A percentile compares a stretch with the other conserved stretches of the same genome.
Conservation (phyloP, 2,329 filamentous ascomycete genomes). For the Fusarium equiseti region DNA sequence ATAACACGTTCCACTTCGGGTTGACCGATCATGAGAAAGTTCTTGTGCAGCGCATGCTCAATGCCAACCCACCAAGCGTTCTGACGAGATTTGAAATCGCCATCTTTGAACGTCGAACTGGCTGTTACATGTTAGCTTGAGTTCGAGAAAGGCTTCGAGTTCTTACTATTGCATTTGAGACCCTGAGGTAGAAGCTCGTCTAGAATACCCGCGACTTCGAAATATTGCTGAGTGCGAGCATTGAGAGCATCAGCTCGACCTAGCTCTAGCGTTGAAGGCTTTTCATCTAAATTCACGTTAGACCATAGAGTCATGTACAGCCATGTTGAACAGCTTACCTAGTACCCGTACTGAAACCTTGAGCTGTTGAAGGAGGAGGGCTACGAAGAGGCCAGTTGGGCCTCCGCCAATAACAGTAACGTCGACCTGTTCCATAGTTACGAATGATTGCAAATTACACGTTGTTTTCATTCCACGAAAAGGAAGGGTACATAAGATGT, state of each 20-base stretch:
- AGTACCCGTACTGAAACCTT: conserved; percentile 57
- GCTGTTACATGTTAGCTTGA: conserved; percentile 44
- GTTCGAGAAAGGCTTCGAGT: rapidly evolving
- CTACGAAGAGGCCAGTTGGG: conserved; percentile 60
- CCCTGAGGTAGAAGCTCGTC: conserved; percentile 57
- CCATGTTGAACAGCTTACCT: conserved; percentile 38
- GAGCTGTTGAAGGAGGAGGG: conserved; percentile 57
- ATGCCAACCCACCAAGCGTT: conserved; percentile 62
- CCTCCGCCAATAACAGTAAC: conserved; percentile 50
- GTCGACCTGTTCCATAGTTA: conserved; percentile 14
- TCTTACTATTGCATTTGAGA: conserved; percentile 63
- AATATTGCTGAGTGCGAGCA: conserved; percentile 61
- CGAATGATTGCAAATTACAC: too few relatives aligned
- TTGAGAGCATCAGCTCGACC: conserved; percentile 63
- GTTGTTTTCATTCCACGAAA: too few relatives aligned
- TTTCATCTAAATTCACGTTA: conserved; percentile 51
- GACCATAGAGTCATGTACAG: rapidly evolving
- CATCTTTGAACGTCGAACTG: conserved; percentile 61
- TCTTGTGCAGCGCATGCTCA: conserved; percentile 59
- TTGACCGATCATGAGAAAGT: conserved; percentile 65
- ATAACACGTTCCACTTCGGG: conserved; percentile 58
- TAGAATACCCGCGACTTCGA: conserved; percentile 59
- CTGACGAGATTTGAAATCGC: conserved; percentile 61
- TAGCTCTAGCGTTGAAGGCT: conserved; percentile 54
- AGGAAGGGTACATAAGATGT: not conserved